Conservation (phyloP, 768 basidiomycete genomes). For the Roridomyces roridus region DNA sequence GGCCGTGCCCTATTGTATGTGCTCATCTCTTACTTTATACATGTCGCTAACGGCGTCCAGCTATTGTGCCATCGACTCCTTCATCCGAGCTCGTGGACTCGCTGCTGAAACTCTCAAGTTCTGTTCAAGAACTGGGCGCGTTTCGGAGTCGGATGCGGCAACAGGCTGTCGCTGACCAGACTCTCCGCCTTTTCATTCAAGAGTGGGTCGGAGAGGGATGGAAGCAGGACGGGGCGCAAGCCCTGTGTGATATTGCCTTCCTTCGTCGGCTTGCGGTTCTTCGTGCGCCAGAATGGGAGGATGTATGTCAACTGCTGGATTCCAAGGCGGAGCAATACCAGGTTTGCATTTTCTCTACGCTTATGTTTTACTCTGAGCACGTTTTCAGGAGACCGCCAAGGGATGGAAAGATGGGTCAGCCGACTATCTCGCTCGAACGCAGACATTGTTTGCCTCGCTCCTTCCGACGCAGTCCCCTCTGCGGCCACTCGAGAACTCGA, state of each 20-base stretch:
- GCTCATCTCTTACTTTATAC: not conserved
- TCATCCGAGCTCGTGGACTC: slow-evolving; percentile 62
- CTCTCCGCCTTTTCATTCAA: slow-evolving; percentile 46
- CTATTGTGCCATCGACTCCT: slow-evolving; percentile 41
- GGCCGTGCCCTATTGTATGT: slow-evolving; percentile 32
- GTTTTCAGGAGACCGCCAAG: slow-evolving; percentile 11
- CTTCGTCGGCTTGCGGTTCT: slow-evolving; percentile 48
- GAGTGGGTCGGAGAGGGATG: slow-evolving; percentile 38
- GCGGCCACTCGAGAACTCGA: slow-evolving; percentile 23
- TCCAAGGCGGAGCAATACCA: slow-evolving; percentile 31
- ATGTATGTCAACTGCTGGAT: slow-evolving; percentile 32
- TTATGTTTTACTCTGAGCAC: slow-evolving; percentile 2
- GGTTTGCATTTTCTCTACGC: slow-evolving; percentile 28
- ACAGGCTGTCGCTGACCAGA: slow-evolving; percentile 40
- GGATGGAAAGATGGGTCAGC: slow-evolving; percentile 36
- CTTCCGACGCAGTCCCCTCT: slow-evolving; percentile 46
- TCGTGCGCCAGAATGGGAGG: slow-evolving; percentile 38
- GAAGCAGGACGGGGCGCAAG: slow-evolving; percentile 35
- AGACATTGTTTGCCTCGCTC: slow-evolving; percentile 65
- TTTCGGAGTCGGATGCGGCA: slow-evolving; percentile 41
- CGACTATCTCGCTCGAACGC: slow-evolving; percentile 61
- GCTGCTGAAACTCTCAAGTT: slow-evolving; percentile 57
- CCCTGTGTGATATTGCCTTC: slow-evolving; percentile 54
- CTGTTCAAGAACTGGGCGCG: slow-evolving; percentile 62
- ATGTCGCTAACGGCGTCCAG: slow-evolving; percentile 4